Base-by-base conservation (phyloP, 2,329 filamentous ascomycete genomes). In the Exophiala aquamarina region DNA sequence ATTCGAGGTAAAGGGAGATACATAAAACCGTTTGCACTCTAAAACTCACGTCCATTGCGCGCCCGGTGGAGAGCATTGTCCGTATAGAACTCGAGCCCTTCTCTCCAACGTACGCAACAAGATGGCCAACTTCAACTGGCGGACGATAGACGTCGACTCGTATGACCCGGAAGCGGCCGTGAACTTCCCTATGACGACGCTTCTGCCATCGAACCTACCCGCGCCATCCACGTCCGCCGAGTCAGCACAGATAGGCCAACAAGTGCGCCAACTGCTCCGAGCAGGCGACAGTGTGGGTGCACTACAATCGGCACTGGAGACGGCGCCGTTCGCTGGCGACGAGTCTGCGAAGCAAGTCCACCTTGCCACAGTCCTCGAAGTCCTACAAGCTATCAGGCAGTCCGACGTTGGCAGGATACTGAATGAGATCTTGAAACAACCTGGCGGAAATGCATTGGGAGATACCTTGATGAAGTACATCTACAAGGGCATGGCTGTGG, bases 381-480 rank as follows among this genome's bases (percentile, higher is more conserved):
- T 97, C 49, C 76, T 98, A 57, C 91, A 95, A 70, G 93, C 89
- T 15, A 97, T 97, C 72, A 91, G 95, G 67, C 90, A 93, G 64
- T 87, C 87, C 60, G 93, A 98, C 61, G 97, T 97, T 88, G 89
- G 84, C 55, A 87, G 89, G 11, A 83, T 97, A 62, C 75, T 98
- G 58, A 83, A 85, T 70, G 81, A 84, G 48, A 86, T 97, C 63
- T 90, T 93, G 71, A 75, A 74, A 50, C 83, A 84, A 9, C 82
- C 87, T 41, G 87, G 87, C 52, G 93, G 93, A 20, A 82, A 82
- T 52, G 93, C 97, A 70, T 79, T 87, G 52, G 74, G 95, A 58
- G 93, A 98, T 68, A 89, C 92, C 41, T 74, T 98, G 67, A 95
- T 95, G 88, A 98, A 98, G 75, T 98, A 96, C 72, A 76, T 96